Conservation (phyloP, 805 yeast species). For the Myxozyma sirexii region DNA sequence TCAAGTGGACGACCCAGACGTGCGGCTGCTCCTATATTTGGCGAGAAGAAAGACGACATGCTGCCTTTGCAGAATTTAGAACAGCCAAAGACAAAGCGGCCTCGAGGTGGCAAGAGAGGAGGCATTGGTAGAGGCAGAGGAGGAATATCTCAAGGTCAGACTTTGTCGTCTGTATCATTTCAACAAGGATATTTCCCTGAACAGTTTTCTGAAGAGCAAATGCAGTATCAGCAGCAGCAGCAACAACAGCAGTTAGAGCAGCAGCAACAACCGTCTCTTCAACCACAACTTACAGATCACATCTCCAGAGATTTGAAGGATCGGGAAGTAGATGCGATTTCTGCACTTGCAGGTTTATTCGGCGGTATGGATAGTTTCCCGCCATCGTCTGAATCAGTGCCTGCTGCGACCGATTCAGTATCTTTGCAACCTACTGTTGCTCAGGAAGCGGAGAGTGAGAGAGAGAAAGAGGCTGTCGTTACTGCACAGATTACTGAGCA, state of each 20-base stretch:
- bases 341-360: conserved; percentile 36
- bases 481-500: conserved; percentile 7
- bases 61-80: not conserved
- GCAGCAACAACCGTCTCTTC: not conserved
- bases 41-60: conserved; percentile 16
- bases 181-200: not conserved
- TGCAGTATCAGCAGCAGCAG: not conserved
- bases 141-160: not conserved
- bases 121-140: conserved; percentile 7
- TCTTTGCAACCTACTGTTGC: no score
- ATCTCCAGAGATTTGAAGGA: conserved; percentile 25
- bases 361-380: conserved; percentile 26
- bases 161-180: not conserved
- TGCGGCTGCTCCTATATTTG: conserved; percentile 38
- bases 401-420: not conserved
- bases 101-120: conserved; percentile 12
- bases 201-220: not conserved
- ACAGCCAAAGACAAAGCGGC: conserved; percentile 19
- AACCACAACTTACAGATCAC: not conserved
- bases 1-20: conserved; percentile 31
- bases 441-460: not conserved
- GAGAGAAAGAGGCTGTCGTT: not conserved
- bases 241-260: not conserved
- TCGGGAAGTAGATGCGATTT: conserved; percentile 36
- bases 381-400: no score